These are phyloP conservation scores for Hortaea werneckii DNA, from an alignment of 2,329 filamentous ascomycete species.

Conservation along the genomic window DNA sequence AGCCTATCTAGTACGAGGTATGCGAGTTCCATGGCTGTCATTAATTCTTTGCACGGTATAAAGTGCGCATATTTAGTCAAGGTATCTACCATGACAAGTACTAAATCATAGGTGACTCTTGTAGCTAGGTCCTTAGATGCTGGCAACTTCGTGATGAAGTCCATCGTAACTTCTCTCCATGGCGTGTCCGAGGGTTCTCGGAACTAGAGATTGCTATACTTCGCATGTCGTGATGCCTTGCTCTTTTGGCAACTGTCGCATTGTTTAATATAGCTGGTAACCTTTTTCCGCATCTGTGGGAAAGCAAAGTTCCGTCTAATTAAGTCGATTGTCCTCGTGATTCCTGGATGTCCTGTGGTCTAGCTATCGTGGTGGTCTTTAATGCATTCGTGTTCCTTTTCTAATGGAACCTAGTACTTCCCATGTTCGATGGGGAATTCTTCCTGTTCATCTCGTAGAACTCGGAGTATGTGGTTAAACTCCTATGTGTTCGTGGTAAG, in stretches of 20 bases:
- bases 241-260: slow-evolving; percentile 2
- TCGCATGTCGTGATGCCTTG: slow-evolving; percentile 6
- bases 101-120: slow-evolving; percentile 6
- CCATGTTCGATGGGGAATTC: slow-evolving; percentile 4
- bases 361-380: slow-evolving; percentile 6
- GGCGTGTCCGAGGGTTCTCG: slow-evolving; percentile 2
- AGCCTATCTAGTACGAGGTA: slow-evolving; percentile 12
- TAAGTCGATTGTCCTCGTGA: slow-evolving; percentile 1
- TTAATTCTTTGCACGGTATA: slow-evolving; percentile 7
- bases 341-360: slow-evolving; percentile 6
- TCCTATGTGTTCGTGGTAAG: slow-evolving; percentile 1
- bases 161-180: slow-evolving; percentile 12
- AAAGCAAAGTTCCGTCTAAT: slow-evolving; percentile 5
- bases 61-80: slow-evolving; percentile 11
- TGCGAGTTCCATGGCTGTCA: slow-evolving; percentile 9
- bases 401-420: slow-evolving; percentile 5
- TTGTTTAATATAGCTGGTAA: slow-evolving; percentile 5
- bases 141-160: slow-evolving; percentile 17
- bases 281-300: slow-evolving; percentile 2
- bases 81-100: slow-evolving; percentile 14
- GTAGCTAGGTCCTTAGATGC: slow-evolving; percentile 3
- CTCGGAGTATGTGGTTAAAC: neutral
- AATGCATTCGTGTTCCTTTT: slow-evolving; percentile 7
- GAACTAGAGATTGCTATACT: slow-evolving; percentile 9
- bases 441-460: slow-evolving; percentile 3